phyloP scores from a whole-genome alignment of 1,284 basidiomycete species.

The Cutaneotrichosporon daszewskae region DNA sequence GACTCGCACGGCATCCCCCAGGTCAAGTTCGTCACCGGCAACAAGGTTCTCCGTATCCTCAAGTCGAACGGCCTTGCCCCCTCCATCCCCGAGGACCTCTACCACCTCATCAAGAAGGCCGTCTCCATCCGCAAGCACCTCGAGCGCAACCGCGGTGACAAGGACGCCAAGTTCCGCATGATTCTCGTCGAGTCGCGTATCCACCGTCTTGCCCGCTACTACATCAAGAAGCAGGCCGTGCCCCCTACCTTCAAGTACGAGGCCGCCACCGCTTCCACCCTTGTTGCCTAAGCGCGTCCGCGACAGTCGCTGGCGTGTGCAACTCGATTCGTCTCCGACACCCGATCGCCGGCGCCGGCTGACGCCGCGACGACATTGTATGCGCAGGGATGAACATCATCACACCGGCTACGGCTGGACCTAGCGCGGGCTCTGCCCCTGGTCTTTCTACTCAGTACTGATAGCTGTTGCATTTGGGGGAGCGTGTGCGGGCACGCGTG shows the following conservation, averaged over 20 bases:
- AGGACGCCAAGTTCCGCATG: constrained; percentile 94
- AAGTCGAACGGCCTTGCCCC: constrained; percentile 95
- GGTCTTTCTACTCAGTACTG: constrained; percentile 6
- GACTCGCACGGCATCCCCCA: constrained; percentile 95
- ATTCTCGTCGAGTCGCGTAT: constrained; percentile 98
- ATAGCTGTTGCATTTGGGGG: background rate
- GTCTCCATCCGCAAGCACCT: constrained; percentile 98
- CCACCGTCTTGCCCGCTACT: constrained; percentile 91
- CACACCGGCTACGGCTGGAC: constrained; percentile 10
- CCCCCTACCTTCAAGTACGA: constrained; percentile 98
- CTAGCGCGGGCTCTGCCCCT: constrained; percentile 8
- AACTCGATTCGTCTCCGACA: too few species aligned
- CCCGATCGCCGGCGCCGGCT: too few species aligned
- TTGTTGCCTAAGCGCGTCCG: constrained; percentile 46
- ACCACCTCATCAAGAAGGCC: constrained; percentile 99
- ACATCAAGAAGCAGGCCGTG: constrained; percentile 97
- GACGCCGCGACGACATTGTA: background rate
- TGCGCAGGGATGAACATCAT: constrained; percentile 10
- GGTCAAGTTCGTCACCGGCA: constrained; percentile 96
- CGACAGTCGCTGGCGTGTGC: too few species aligned
- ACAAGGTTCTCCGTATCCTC: constrained; percentile 98
- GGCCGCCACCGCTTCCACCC: constrained; percentile 73
- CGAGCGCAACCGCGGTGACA: constrained; percentile 97
- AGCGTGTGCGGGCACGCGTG: too few species aligned
- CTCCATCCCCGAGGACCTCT: constrained; percentile 97